Evolutionary conservation across 2,329 filamentous ascomycete genomes (phyloP).

Genomic region (Colletotrichum tropicicola): DNA sequence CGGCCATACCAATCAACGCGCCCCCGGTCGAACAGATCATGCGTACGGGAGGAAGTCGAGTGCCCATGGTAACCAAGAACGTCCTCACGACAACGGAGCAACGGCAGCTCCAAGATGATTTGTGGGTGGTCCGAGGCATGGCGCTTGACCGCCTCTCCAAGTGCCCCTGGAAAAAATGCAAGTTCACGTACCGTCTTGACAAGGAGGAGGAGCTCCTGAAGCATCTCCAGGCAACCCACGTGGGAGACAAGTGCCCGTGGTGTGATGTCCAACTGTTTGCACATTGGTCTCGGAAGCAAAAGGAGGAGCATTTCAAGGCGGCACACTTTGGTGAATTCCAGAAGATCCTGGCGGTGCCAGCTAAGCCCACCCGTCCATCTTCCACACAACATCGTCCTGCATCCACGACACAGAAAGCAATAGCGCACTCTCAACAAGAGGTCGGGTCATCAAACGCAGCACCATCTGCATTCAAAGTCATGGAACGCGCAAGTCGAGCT

Average conservation of each 20-base stretch:
- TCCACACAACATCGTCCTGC: background rate
- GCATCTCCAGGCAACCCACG: slow-evolving; percentile 48
- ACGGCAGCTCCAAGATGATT: slow-evolving; percentile 44
- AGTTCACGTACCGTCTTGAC: slow-evolving; percentile 40
- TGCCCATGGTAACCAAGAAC: slow-evolving; percentile 47
- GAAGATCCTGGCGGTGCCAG: background rate
- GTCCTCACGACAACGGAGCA: slow-evolving; percentile 52
- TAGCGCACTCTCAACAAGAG: too few relatives aligned
- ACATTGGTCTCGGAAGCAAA: slow-evolving; percentile 39
- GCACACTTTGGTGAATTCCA: slow-evolving; percentile 38
- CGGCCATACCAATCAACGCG: slow-evolving; percentile 45
- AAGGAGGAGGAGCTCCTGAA: slow-evolving; percentile 40
- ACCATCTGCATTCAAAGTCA: background rate
- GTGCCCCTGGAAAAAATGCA: slow-evolving; percentile 51
- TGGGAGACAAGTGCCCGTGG: slow-evolving; percentile 44
- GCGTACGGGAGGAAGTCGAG: slow-evolving; percentile 38
- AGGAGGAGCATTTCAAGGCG: slow-evolving; percentile 38
- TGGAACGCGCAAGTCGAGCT: slow-evolving; percentile 5
- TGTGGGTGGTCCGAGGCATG: slow-evolving; percentile 43
- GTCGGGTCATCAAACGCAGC: background rate
- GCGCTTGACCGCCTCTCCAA: slow-evolving; percentile 42
- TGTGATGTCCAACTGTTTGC: slow-evolving; percentile 42
- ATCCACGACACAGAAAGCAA: too few relatives aligned
- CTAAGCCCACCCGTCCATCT: background rate
- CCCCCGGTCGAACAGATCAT: slow-evolving; percentile 47